Evolutionary conservation across 768 basidiomycete species (phyloP).

Genomic region (Amanita jacksonii): DNA sequence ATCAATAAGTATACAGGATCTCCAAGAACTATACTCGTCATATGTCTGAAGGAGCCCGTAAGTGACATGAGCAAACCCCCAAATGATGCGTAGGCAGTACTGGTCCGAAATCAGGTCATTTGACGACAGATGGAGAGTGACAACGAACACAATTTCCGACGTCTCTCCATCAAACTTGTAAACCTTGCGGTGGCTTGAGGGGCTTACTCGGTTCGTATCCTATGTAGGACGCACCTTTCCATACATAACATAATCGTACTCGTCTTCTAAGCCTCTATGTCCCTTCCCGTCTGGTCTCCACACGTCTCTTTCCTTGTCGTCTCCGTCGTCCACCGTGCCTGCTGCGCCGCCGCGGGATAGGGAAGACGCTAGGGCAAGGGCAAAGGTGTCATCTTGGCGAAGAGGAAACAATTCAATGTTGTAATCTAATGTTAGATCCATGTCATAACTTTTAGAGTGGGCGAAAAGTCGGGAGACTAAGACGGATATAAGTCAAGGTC

Average conservation of each 20-base stretch:
- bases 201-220: background rate
- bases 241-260: slow-evolving; percentile 99
- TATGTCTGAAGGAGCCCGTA: slow-evolving; percentile 85
- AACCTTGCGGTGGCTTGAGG: slow-evolving; percentile 40
- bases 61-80: slow-evolving; percentile 93
- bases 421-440: slow-evolving; percentile 91
- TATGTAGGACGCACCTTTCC: slow-evolving; percentile 64
- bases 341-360: slow-evolving; percentile 44
- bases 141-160: slow-evolving; percentile 76
- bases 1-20: slow-evolving; percentile 88
- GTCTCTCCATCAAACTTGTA: slow-evolving; percentile 93
- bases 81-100: slow-evolving; percentile 94
- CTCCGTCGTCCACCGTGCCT: slow-evolving; percentile 39
- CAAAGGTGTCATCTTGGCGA: slow-evolving; percentile 56
- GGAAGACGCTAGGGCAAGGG: slow-evolving; percentile 80
- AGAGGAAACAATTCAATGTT: slow-evolving; percentile 88
- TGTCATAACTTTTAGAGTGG: slow-evolving; percentile 83
- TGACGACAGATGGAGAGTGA: background rate
- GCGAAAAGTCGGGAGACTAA: slow-evolving; percentile 88
- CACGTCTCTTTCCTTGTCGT: slow-evolving; percentile 68
- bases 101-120: slow-evolving; percentile 22
- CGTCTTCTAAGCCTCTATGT: slow-evolving; percentile 76
- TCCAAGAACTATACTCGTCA: slow-evolving; percentile 86
- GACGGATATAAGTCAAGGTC: slow-evolving; percentile 6
- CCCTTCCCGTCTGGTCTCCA: slow-evolving; percentile 86